Evolutionary conservation across 371 early-diverging fungal species (phyloP).

Genomic region (Mucor irregularis): DNA sequence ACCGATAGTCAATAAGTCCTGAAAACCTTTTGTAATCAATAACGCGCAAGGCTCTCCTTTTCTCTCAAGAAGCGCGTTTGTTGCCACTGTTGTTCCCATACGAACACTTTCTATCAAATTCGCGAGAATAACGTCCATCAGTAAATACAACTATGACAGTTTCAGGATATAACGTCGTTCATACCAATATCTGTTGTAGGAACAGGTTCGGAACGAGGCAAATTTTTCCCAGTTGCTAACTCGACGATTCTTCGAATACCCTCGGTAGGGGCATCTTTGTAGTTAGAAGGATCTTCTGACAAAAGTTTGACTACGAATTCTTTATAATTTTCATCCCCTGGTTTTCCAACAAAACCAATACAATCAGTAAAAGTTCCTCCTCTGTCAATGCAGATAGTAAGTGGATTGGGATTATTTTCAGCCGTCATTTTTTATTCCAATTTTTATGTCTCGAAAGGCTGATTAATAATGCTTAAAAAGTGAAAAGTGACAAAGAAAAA

Average conservation of each 20-base stretch:
- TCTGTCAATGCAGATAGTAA: constrained; percentile 79
- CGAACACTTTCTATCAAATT: constrained; percentile 73
- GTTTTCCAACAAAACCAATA: constrained; percentile 65
- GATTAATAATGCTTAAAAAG: no score
- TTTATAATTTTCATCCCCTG: constrained; percentile 51
- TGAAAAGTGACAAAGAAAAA: no score
- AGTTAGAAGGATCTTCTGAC: constrained; percentile 90
- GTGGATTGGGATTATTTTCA: background rate
- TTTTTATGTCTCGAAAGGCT: no score
- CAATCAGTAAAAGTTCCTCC: constrained; percentile 93
- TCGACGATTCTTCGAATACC: constrained; percentile 93
- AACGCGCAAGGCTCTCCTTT: constrained; percentile 89
- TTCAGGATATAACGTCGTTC: no score
- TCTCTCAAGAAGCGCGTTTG: constrained; percentile 90
- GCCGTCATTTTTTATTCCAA: background rate
- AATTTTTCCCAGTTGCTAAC: constrained; percentile 69
- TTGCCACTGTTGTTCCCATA: constrained; percentile 98
- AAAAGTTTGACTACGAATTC: constrained; percentile 80
- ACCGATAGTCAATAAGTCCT: constrained; percentile 69
- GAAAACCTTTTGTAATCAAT: constrained; percentile 91
- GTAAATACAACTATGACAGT: background rate
- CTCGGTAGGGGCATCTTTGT: constrained; percentile 93
- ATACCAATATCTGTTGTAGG: constrained; percentile 77
- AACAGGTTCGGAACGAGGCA: constrained; percentile 72
- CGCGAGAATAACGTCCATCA: no score